Conservation (phyloP, 2,329 filamentous ascomycete genomes). For the Botrytis fragariae region DNA sequence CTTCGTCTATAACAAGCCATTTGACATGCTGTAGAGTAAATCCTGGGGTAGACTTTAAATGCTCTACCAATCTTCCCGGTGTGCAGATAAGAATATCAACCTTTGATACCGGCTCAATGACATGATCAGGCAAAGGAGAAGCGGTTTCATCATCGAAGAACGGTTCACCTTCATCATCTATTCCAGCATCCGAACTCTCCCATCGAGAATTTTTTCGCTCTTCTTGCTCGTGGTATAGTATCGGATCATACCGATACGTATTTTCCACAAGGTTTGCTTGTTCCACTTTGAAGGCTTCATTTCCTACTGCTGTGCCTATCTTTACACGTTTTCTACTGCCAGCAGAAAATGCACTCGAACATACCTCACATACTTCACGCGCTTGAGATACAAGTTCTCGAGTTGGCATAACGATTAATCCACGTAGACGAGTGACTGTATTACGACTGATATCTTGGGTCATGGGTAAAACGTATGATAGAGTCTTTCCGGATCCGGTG, state of each 20-base stretch:
- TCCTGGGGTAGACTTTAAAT: slow-evolving; percentile 78
- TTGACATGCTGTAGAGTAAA: slow-evolving; percentile 76
- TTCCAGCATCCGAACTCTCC: slow-evolving; percentile 47
- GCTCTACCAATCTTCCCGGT: slow-evolving; percentile 87
- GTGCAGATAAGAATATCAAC: slow-evolving; percentile 90
- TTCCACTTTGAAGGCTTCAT: slow-evolving; percentile 67
- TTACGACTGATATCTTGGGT: slow-evolving; percentile 70
- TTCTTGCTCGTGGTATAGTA: slow-evolving; percentile 49
- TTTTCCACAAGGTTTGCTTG: slow-evolving; percentile 60
- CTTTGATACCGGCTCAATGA: slow-evolving; percentile 65
- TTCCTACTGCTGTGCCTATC: slow-evolving; percentile 80
- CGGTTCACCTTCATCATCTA: slow-evolving; percentile 42
- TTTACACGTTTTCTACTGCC: slow-evolving; percentile 64
- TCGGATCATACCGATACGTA: slow-evolving; percentile 67
- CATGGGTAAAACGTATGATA: slow-evolving; percentile 87
- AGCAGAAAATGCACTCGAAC: slow-evolving; percentile 59
- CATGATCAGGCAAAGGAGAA: slow-evolving; percentile 55
- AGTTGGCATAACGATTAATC: slow-evolving; percentile 84
- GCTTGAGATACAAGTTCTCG: slow-evolving; percentile 88
- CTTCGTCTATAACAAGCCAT: slow-evolving; percentile 92
- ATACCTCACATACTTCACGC: slow-evolving; percentile 72
- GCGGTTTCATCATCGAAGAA: slow-evolving; percentile 39
- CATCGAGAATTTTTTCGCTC: slow-evolving; percentile 45
- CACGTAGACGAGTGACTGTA: slow-evolving; percentile 65
- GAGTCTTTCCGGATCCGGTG: slow-evolving; percentile 92